These are phyloP conservation scores for Colletotrichum sp. DNA, from an alignment of 2,329 filamentous ascomycete genomes.

Conservation along the genomic window DNA sequence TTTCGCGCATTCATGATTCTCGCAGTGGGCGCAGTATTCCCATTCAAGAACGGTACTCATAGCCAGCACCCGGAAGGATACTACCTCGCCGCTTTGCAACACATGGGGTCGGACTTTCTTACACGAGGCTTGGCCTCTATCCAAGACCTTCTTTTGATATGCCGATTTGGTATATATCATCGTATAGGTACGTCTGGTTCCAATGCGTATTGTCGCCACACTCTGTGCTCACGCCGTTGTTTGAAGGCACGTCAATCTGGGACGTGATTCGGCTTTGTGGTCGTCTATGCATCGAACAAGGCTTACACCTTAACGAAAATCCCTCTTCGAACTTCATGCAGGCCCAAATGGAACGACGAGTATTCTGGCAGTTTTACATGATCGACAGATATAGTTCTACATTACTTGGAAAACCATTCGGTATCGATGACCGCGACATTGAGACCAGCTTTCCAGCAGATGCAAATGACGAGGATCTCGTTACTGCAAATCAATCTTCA, in stretches of 20 bases:
- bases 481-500: conserved; percentile 18
- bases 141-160: conserved; percentile 44
- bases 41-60: conserved; percentile 33
- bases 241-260: conserved; percentile 40
- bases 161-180: conserved; percentile 46
- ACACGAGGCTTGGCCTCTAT: conserved; percentile 37
- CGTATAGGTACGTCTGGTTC: conserved; percentile 34
- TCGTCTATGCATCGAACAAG: conserved; percentile 43
- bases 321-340: conserved; percentile 25
- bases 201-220: too few relatives aligned
- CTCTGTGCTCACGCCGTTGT: background rate
- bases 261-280: conserved; percentile 44
- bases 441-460: conserved; percentile 38
- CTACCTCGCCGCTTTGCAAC: conserved; percentile 39
- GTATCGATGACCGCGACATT: conserved; percentile 44
- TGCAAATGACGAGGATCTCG: conserved; percentile 35
- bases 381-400: conserved; percentile 48
- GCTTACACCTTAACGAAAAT: conserved; percentile 30
- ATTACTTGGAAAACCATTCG: conserved; percentile 44
- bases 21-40: conserved; percentile 38
- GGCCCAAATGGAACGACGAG: conserved; percentile 40
- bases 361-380: conserved; percentile 52
- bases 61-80: conserved; percentile 44
- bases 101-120: conserved; percentile 33
- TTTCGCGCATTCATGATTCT: conserved; percentile 42